Evolutionary conservation across 2,329 filamentous ascomycete species (phyloP).

Genomic region (Pestalotiopsis sp.): DNA sequence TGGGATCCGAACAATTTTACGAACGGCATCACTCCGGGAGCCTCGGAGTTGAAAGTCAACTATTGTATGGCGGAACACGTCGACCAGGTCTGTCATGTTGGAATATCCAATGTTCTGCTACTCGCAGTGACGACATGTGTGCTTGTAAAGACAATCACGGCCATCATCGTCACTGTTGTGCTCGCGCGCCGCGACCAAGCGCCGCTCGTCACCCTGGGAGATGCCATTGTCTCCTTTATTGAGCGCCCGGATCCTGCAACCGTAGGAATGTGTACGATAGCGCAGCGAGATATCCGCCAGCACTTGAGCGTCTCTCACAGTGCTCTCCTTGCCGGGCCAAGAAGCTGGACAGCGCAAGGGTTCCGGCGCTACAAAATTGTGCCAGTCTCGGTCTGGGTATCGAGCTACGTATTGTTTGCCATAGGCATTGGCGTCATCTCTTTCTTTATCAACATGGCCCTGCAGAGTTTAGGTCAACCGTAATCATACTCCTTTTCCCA

Average conservation of each 20-base stretch:
- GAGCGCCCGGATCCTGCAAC: slow-evolving; percentile 45
- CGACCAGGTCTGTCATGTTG: slow-evolving; percentile 19
- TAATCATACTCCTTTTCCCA: neutral
- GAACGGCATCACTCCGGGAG: neutral
- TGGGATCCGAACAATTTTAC: neutral
- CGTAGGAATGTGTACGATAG: slow-evolving; percentile 17
- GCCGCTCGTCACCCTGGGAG: slow-evolving; percentile 52
- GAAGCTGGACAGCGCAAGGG: slow-evolving; percentile 11
- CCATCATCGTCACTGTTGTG: slow-evolving; percentile 32
- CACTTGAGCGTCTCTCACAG: slow-evolving; percentile 3
- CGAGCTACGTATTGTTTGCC: neutral
- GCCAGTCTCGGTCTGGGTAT: neutral
- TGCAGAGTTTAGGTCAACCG: neutral
- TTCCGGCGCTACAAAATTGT: slow-evolving; percentile 15
- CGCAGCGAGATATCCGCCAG: slow-evolving; percentile 15
- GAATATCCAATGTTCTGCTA: slow-evolving; percentile 20
- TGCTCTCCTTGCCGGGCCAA: slow-evolving; percentile 13
- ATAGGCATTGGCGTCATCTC: neutral
- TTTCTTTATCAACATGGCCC: neutral
- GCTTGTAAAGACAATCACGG: slow-evolving; percentile 38
- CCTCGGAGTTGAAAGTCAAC: slow-evolving; percentile 13
- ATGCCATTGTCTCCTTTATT: slow-evolving; percentile 53
- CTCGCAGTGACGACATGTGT: slow-evolving; percentile 30
- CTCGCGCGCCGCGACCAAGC: slow-evolving; percentile 34
- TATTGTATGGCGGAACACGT: slow-evolving; percentile 22